Base-by-base conservation (phyloP, 208 protist genomes). In the Trypanosoma grayi region DNA sequence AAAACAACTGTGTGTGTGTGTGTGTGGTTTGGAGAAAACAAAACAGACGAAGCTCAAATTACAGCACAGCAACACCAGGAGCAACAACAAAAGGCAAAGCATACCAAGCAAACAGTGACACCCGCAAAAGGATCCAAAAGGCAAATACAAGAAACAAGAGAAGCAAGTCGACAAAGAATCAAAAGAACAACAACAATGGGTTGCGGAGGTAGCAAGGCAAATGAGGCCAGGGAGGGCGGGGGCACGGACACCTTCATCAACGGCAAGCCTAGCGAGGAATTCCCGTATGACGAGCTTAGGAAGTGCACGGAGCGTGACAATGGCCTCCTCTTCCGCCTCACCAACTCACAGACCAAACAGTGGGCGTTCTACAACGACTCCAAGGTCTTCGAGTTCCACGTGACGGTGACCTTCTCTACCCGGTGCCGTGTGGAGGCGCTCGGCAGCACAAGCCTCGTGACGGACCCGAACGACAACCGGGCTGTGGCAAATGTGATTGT, bases 321-420 rank as follows among this genome's bases (percentile, higher is more conserved):
- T 44, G 82, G 86, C 24, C 76, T 93, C 1, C 78, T 90, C 60
- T 93, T 90, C 67, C 82, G 82, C 39, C 67, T 93, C 16, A 74
- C 84, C 24, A 79, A 87, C 75, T 66, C 40, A n/a, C 27, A 51
- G 18, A 54, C 58, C 5, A 61, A 71, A 39, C 47, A 56, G 40
- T 93, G 85, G 81, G 82, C 76, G 20, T 90, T 78, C 76, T 93
- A 93, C 72, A 93, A 85, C 66, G 86, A 93, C 67, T 79, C 78
- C 30, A 79, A 68, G 64, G 66, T 72, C 40, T 86, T 79, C 60
- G 79, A 93, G 41, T 84, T 93, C 51, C 73, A 87, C 65, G 61
- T 93, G 34, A 83, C 62, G 18, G 75, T 86, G 16, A 73, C 53
- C 53, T 93, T 93, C 37, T 83, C 64, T 36, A 25, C 55, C 30